These are phyloP conservation scores for Chaetomiaceae sp. DNA, from an alignment of 2,329 filamentous ascomycete genomes.

Conservation along the genomic window DNA sequence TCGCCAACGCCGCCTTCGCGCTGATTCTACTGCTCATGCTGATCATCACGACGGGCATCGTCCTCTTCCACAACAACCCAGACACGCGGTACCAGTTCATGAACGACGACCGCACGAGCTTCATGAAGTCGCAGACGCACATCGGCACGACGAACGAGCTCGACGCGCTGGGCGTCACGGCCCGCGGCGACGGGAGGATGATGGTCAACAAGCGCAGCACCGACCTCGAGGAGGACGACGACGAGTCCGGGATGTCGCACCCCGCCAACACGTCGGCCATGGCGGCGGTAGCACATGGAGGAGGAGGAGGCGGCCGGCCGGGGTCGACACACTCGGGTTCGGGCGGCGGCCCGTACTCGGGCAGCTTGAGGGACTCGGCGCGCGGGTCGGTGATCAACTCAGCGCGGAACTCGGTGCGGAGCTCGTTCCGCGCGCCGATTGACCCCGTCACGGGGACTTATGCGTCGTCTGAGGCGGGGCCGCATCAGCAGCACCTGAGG, in stretches of 20 bases:
- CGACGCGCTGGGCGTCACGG: constrained; percentile 76
- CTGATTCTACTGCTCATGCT: constrained; percentile 74
- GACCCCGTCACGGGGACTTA: constrained; percentile 48
- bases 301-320: constrained; percentile 13
- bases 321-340: constrained; percentile 44
- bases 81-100: constrained; percentile 85
- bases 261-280: constrained; percentile 16
- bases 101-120: constrained; percentile 82
- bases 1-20: constrained; percentile 74
- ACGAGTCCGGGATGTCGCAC: constrained; percentile 64
- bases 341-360: constrained; percentile 34
- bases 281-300: too few relatives aligned
- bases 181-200: constrained; percentile 67
- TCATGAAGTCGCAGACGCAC: constrained; percentile 83
- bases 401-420: constrained; percentile 22
- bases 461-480: constrained; percentile 30
- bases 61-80: constrained; percentile 78
- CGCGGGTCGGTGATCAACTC: constrained; percentile 19
- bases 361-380: constrained; percentile 22
- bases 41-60: constrained; percentile 59
- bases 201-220: constrained; percentile 58
- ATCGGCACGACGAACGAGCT: constrained; percentile 68
- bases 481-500: constrained; percentile 17
- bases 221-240: constrained; percentile 71
- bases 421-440: constrained; percentile 34